A percentile compares a stretch with the other conserved stretches of the same genome.
phyloP scores from a whole-genome alignment of 2,329 filamentous ascomycete genomes.

The Hortaea werneckii region DNA sequence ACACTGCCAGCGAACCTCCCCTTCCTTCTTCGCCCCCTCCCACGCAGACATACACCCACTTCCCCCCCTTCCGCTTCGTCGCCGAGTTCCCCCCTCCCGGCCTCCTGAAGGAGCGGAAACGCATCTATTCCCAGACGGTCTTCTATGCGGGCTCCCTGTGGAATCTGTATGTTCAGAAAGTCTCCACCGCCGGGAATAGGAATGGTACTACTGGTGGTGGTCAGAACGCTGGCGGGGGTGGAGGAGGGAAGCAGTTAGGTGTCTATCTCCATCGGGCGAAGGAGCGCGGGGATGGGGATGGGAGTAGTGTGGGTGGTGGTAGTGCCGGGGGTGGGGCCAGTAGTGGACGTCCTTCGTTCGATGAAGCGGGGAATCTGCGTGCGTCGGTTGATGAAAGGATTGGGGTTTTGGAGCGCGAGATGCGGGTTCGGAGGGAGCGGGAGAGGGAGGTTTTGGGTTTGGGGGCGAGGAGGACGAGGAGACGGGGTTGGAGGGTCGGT shows the following conservation, averaged over 20 bases:
- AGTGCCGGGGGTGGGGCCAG: background rate
- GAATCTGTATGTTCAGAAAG: slow-evolving; percentile 55
- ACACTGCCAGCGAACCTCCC: background rate
- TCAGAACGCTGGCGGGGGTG: too few relatives aligned
- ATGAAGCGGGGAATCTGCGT: slow-evolving; percentile 27
- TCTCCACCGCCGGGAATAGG: slow-evolving; percentile 37
- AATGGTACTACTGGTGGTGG: too few relatives aligned
- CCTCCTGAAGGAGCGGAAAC: slow-evolving; percentile 48
- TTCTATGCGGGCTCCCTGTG: slow-evolving; percentile 50
- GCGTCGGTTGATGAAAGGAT: slow-evolving; percentile 45
- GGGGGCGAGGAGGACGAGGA: too few relatives aligned
- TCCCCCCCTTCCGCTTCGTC: slow-evolving; percentile 49
- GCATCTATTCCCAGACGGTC: slow-evolving; percentile 48
- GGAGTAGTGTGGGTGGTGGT: background rate
- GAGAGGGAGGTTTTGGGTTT: too few relatives aligned
- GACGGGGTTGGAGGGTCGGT: too few relatives aligned
- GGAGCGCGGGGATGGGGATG: slow-evolving; percentile 30
- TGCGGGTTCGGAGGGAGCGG: slow-evolving; percentile 35
- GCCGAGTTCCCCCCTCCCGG: slow-evolving; percentile 48
- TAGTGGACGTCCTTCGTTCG: background rate
- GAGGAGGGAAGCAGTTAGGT: slow-evolving; percentile 42
- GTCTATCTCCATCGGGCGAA: slow-evolving; percentile 51
- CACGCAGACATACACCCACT: slow-evolving; percentile 40
- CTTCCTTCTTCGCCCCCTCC: background rate
- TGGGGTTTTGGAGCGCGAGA: slow-evolving; percentile 43